Evolutionary conservation across 805 yeast species (phyloP).

Genomic region (Wickerhamomyces chaumierensis): DNA sequence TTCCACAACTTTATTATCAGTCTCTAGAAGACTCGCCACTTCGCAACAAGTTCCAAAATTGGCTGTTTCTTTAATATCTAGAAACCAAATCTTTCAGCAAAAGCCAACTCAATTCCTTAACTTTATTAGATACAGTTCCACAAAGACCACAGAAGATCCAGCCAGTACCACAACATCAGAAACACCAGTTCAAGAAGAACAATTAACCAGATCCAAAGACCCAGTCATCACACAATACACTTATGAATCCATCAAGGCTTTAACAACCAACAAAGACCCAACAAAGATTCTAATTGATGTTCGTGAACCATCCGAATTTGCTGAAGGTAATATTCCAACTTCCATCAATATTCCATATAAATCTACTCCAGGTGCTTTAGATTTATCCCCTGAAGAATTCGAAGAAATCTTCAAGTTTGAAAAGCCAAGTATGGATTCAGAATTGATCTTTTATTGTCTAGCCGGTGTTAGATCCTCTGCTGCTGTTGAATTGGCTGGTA

Average conservation of each 20-base stretch:
- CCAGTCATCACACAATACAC: conserved; percentile 30
- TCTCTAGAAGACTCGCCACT: too few relatives aligned
- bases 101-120: too few relatives aligned
- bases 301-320: conserved; percentile 77
- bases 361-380: conserved; percentile 86
- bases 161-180: too few relatives aligned
- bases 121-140: too few relatives aligned
- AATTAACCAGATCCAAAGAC: conserved; percentile 2
- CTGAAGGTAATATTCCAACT: conserved; percentile 66
- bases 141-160: too few relatives aligned
- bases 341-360: conserved; percentile 85
- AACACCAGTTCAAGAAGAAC: too few relatives aligned
- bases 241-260: conserved; percentile 39
- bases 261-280: conserved; percentile 33
- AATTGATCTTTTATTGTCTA: conserved; percentile 80
- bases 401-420: conserved; percentile 68
- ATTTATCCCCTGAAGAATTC: conserved; percentile 69
- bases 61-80: too few relatives aligned
- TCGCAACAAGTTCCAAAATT: too few relatives aligned
- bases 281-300: conserved; percentile 68
- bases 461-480: conserved; percentile 88
- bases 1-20: too few relatives aligned
- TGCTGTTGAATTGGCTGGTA: conserved; percentile 83
- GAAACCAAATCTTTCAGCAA: too few relatives aligned
- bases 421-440: conserved; percentile 64